Percentiles rank a stretch among this genome's conserved stretches.
These are phyloP conservation scores for Ceratocystis ficicola DNA, from an alignment of 2,329 filamentous ascomycete species.

Conservation along the genomic window DNA sequence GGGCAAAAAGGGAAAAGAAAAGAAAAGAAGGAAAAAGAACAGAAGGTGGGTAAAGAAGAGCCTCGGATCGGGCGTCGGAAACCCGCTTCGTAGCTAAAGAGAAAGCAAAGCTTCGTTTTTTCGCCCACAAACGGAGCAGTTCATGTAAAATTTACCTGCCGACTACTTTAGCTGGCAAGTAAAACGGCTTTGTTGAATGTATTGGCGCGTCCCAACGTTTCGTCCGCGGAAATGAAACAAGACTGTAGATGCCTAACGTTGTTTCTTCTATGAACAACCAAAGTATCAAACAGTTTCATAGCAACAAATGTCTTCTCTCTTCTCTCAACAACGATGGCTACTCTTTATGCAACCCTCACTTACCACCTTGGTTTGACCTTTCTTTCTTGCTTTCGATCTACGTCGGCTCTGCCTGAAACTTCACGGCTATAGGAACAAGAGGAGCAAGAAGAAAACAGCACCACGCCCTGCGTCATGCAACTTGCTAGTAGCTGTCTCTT, in stretches of 20 bases:
- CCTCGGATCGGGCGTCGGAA: background rate
- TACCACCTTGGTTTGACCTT: background rate
- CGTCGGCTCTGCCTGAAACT: too few species aligned
- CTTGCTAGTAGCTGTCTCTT: background rate
- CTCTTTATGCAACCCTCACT: too few species aligned
- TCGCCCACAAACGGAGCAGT: too few species aligned
- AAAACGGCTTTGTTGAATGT: conserved; percentile 1
- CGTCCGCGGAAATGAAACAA: background rate
- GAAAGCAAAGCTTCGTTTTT: too few species aligned
- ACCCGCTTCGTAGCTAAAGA: background rate
- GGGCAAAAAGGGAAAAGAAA: background rate
- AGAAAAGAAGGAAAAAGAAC: background rate
- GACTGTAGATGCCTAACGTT: conserved; percentile 1
- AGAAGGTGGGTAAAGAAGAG: background rate
- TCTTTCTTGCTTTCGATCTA: too few species aligned
- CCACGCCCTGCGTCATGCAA: conserved; percentile 5
- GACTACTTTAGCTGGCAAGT: too few species aligned
- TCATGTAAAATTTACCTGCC: too few species aligned
- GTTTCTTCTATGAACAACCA: background rate
- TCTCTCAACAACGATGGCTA: background rate
- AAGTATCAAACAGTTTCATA: background rate
- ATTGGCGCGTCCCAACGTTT: conserved; percentile 6
- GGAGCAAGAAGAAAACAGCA: background rate
- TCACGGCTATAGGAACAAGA: background rate
- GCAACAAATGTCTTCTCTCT: background rate